Base-by-base conservation (phyloP, 345 rosid species). In the Adansonia digitata region DNA sequence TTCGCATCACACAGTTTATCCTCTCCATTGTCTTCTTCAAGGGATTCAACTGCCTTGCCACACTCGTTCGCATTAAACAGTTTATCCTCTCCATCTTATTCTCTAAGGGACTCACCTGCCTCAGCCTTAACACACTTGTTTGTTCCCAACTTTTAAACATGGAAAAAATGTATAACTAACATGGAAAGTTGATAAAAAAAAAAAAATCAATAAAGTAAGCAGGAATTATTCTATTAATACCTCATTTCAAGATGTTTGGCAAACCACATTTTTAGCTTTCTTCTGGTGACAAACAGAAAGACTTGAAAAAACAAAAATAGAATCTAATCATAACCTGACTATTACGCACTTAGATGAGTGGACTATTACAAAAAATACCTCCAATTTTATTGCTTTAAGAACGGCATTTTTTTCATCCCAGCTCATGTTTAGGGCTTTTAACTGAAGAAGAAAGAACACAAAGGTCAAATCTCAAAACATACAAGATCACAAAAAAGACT, bases 371-470 rank as follows among this genome's bases (percentile, higher is more conserved):
- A 18, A 79, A 74, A 67, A 77, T 78, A 68, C 55, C 78, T 80
- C 77, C 40, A 81, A 37, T 45, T 83, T 73, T 73, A 69, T 83
- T 35, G 83, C 88, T 71, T 73, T 72, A 75, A 83, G 82, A 81
- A 88, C 39, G 65, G 84, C 82, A 59, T 81, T 84, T 80, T n/a
- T 80, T 87, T 80, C 93, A 90, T 62, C 88, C 88, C 76, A 92
- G 86, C 78, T 92, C 93, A 80, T 92, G 97, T 20, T 86, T 85
- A 81, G 83, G 90, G 75, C 65, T 81, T 79, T 85, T 29, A 90
- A 82, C 94, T 92, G 85, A 76, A 83, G 53, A 75, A 45, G 62
- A 64, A 78, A 10, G 51, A 82, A 73, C 26, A 34, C 45, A 52
- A 18, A 45, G 64, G 65, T 80, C 77, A 72, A 45, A 66, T 69